Evolutionary conservation across 2,329 filamentous ascomycete genomes (phyloP).

Genomic region (Xylaria sp.): DNA sequence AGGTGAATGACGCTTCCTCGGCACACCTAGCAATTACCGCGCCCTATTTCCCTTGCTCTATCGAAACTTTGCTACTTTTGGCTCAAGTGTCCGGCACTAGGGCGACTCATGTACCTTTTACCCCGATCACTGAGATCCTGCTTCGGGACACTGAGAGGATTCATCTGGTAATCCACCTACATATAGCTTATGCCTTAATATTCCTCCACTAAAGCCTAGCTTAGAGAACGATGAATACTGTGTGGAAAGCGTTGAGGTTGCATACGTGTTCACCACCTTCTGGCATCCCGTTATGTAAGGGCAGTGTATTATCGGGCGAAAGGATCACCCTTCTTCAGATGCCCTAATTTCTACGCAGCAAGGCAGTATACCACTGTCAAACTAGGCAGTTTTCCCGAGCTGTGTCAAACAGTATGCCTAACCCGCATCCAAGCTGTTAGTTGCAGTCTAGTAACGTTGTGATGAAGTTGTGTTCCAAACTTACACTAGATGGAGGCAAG

Average conservation of each 20-base stretch:
- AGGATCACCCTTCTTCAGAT: neutral
- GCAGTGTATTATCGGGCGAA: neutral
- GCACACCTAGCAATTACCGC: neutral
- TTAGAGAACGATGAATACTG: neutral
- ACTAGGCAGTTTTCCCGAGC: slow-evolving; percentile 19
- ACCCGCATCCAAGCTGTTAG: slow-evolving; percentile 3
- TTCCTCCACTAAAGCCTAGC: neutral
- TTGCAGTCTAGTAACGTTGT: slow-evolving; percentile 21
- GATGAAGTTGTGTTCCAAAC: slow-evolving; percentile 7
- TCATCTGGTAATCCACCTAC: neutral
- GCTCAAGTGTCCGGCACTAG: slow-evolving; percentile 23
- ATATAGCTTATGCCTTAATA: neutral
- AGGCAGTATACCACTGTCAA: slow-evolving; percentile 9
- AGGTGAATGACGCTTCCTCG: slow-evolving; percentile 20
- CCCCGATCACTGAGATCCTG: neutral
- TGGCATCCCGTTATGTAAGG: neutral
- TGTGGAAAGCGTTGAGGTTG: neutral
- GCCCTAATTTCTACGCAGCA: neutral
- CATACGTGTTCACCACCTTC: neutral
- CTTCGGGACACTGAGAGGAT: slow-evolving; percentile 17
- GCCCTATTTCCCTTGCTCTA: slow-evolving; percentile 5
- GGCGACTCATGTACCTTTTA: neutral
- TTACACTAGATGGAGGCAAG: neutral
- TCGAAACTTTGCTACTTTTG: slow-evolving; percentile 17
- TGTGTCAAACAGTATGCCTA: slow-evolving; percentile 10